These are phyloP conservation scores for Candida pseudoglaebosa DNA, from an alignment of 805 yeast species.

Conservation along the genomic window DNA sequence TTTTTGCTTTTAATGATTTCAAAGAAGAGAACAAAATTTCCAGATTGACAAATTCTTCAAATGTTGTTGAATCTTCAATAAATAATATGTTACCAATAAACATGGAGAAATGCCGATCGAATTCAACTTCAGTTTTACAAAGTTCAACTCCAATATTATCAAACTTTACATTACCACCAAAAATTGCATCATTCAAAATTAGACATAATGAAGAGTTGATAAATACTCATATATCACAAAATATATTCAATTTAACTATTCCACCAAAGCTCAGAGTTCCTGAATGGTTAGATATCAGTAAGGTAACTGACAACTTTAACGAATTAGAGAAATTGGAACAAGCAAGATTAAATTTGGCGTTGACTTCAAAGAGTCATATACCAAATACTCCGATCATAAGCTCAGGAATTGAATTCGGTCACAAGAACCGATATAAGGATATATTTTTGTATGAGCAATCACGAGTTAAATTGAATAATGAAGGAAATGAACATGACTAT, in stretches of 20 bases:
- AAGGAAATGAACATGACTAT: constrained; percentile 43
- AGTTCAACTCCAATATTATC: constrained; percentile 8
- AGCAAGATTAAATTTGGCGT: constrained; percentile 49
- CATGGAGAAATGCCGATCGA: constrained; percentile 12
- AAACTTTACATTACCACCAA: constrained; percentile 10
- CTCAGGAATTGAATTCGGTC: constrained; percentile 77
- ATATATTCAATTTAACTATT: constrained; percentile 14
- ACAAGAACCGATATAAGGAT: constrained; percentile 83
- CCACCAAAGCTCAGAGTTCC: constrained; percentile 20
- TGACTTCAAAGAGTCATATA: constrained; percentile 14
- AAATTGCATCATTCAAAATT: constrained; percentile 30
- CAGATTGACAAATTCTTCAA: constrained; percentile 1
- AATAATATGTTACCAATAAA: constrained; percentile 5
- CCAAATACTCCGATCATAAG: constrained; percentile 43
- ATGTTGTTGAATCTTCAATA: neutral
- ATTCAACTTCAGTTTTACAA: constrained; percentile 15
- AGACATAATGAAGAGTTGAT: constrained; percentile 50
- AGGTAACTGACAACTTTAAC: constrained; percentile 46
- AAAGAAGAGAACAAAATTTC: neutral
- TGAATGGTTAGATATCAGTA: constrained; percentile 22
- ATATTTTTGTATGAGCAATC: constrained; percentile 85
- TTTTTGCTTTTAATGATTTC: constrained; percentile 3
- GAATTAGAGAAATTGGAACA: constrained; percentile 68
- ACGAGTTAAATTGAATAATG: constrained; percentile 55
- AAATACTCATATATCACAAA: neutral